phyloP scores from a whole-genome alignment of 495 filamentous ascomycete species.

The Aspergillus panamensis region DNA sequence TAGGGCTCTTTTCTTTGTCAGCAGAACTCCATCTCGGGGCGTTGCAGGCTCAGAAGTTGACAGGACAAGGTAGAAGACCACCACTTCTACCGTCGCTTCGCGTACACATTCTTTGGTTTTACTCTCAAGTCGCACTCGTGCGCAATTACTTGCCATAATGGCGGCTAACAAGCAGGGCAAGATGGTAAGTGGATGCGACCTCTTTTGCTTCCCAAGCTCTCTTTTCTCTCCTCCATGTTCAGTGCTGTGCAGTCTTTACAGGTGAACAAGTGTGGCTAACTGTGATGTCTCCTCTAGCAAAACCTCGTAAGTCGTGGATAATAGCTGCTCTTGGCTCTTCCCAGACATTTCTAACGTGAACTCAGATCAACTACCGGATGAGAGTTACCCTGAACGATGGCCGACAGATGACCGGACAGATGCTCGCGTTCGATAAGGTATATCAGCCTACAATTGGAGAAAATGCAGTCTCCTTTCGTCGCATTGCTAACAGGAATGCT shows the following conservation, averaged over 20 bases:
- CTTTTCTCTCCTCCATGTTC: background rate
- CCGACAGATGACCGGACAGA: constrained; percentile 93
- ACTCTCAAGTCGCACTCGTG: constrained; percentile 64
- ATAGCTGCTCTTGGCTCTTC: background rate
- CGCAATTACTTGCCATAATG: constrained; percentile 61
- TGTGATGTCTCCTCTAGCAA: constrained; percentile 58
- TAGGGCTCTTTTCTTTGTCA: constrained; percentile 12
- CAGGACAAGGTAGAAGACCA: constrained; percentile 24
- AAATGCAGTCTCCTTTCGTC: background rate
- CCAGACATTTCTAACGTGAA: constrained; percentile 27
- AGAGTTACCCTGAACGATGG: constrained; percentile 92
- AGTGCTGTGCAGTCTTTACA: background rate
- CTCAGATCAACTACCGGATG: constrained; percentile 98
- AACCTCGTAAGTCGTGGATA: constrained; percentile 76
- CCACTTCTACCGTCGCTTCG: constrained; percentile 23
- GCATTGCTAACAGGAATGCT: constrained; percentile 22
- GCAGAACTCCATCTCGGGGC: constrained; percentile 20
- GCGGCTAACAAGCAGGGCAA: constrained; percentile 92
- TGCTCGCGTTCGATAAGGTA: constrained; percentile 98
- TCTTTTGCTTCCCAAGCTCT: constrained; percentile 29
- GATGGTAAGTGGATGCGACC: constrained; percentile 71
- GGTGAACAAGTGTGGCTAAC: constrained; percentile 57
- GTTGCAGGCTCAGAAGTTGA: constrained; percentile 19
- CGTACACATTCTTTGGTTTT: constrained; percentile 52
- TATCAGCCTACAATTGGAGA: background rate